A percentile compares a stretch with the other conserved stretches of the same genome.
phyloP scores from a whole-genome alignment of 352 stramenopile genomes.

The Pythium aphanidermatum region DNA sequence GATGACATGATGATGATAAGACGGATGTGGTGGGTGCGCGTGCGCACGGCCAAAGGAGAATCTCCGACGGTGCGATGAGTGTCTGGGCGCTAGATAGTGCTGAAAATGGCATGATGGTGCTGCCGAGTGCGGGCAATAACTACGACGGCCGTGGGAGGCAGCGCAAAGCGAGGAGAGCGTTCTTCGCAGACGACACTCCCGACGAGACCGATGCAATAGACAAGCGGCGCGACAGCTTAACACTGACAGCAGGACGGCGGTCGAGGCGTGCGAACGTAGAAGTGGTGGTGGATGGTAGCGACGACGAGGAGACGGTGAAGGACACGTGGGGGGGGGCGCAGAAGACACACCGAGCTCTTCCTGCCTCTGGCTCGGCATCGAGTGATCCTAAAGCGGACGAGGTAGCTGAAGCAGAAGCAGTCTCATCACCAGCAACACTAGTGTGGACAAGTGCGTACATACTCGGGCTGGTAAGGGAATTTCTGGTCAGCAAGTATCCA shows the following conservation, averaged over 20 bases:
- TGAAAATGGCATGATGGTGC: background rate
- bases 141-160: background rate
- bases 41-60: no score
- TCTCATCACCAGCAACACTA: no score
- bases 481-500: constrained; percentile 37
- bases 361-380: no score
- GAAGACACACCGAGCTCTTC: no score
- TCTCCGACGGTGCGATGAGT: constrained; percentile 2
- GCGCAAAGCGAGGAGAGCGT: constrained; percentile 18
- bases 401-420: constrained; percentile 21
- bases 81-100: constrained; percentile 10
- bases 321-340: no score
- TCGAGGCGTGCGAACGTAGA: constrained; percentile 18
- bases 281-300: constrained; percentile 23
- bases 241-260: constrained; percentile 5
- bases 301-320: constrained; percentile 14
- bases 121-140: background rate
- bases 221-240: constrained; percentile 5
- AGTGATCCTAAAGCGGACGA: constrained; percentile 28
- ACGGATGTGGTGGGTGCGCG: no score
- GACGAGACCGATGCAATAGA: background rate
- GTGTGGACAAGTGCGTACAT: constrained; percentile 26
- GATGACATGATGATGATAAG: no score
- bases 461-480: constrained; percentile 57
- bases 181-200: constrained; percentile 22